Conservation (phyloP, 768 basidiomycete species). For the Lentinus tigrinus region DNA sequence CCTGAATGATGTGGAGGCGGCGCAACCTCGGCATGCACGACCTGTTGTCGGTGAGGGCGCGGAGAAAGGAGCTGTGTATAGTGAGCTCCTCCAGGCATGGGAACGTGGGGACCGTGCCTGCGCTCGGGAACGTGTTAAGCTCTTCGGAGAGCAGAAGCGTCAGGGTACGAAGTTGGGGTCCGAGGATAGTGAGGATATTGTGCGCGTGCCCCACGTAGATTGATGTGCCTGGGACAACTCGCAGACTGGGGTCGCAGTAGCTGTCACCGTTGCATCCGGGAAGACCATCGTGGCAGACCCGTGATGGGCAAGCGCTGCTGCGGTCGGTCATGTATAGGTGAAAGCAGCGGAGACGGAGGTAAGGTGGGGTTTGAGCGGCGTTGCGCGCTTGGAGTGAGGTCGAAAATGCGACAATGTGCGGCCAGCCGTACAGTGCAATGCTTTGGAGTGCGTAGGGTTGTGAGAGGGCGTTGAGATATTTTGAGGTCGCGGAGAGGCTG, state of each 20-base stretch:
- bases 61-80: not conserved
- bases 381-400: not conserved
- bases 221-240: not conserved
- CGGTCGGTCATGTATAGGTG: not conserved
- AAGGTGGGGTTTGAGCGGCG: not conserved
- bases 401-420: not conserved
- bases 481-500: not conserved
- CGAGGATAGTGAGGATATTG: not conserved
- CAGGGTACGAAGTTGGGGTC: not conserved
- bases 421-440: not conserved
- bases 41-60: not conserved
- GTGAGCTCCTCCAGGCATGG: not conserved
- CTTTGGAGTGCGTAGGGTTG: not conserved
- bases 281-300: not conserved
- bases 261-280: not conserved
- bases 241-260: not conserved
- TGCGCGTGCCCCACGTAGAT: not conserved
- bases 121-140: not conserved
- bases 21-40: not conserved
- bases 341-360: not conserved
- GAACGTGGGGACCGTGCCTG: not conserved
- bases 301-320: not conserved
- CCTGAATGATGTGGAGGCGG: not conserved
- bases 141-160: not conserved
- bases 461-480: not conserved